Percentiles rank a stretch among this genome's conserved stretches.
Conservation (phyloP, 2,329 filamentous ascomycete genomes). For the Curvularia sp. region DNA sequence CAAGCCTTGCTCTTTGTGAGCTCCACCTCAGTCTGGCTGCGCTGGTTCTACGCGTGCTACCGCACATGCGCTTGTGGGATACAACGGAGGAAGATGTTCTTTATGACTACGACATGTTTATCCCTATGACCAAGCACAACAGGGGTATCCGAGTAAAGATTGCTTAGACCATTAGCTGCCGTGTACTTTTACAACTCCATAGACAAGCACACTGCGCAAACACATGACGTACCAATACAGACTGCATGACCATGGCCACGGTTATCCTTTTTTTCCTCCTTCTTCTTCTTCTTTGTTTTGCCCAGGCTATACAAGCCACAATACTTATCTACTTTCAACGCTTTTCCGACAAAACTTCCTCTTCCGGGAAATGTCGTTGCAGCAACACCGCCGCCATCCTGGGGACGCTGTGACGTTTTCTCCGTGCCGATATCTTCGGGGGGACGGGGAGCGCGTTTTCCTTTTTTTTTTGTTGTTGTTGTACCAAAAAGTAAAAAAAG, state of each 20-base stretch:
- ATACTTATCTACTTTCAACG: neutral
- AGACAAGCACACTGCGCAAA: neutral
- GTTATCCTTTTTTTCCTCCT: too few species aligned
- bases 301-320: neutral
- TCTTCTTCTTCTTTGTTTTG: neutral
- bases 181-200: neutral
- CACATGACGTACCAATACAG: neutral
- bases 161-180: neutral
- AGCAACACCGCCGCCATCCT: neutral
- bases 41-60: slow-evolving; percentile 32
- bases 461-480: too few species aligned
- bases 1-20: slow-evolving; percentile 37
- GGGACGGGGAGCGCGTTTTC: too few species aligned
- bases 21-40: slow-evolving; percentile 33
- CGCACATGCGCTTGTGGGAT: slow-evolving; percentile 33
- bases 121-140: slow-evolving; percentile 36
- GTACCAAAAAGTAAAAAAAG: too few species aligned
- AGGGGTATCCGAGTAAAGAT: slow-evolving; percentile 34
- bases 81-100: slow-evolving; percentile 32
- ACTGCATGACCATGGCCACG: too few species aligned
- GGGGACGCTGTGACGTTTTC: neutral
- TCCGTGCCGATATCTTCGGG: neutral
- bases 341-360: neutral
- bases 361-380: neutral
- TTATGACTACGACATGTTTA: slow-evolving; percentile 40